A percentile compares a stretch with the other conserved stretches of the same genome.
Conservation (phyloP, 345 rosid species). For the Camelina hispida region DNA sequence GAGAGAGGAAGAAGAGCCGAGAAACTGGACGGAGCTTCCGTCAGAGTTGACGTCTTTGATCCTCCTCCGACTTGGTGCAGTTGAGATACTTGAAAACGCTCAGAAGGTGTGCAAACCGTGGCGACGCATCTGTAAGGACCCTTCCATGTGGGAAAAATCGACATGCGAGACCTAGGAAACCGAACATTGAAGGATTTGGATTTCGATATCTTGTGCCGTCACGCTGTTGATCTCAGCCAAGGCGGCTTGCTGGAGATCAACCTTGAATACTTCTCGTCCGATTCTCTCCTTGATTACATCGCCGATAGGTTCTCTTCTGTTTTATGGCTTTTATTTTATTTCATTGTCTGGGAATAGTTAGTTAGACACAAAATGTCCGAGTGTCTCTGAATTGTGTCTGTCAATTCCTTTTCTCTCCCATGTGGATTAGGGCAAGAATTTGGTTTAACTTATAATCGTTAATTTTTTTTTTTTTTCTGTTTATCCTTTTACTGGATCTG, state of each 20-base stretch:
- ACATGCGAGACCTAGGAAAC: constrained; percentile 32
- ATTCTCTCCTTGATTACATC: constrained; percentile 50
- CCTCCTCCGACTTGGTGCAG: constrained; percentile 39
- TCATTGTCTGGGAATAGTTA: too few species aligned
- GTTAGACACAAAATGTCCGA: too few species aligned
- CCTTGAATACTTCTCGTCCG: constrained; percentile 42
- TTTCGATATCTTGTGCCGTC: constrained; percentile 31
- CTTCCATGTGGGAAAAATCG: constrained; percentile 56
- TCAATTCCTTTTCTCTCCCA: too few species aligned
- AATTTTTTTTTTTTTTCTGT: too few species aligned
- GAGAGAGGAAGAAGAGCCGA: neutral
- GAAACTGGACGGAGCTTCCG: constrained; percentile 60
- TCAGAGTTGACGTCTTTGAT: constrained; percentile 52
- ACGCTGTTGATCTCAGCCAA: constrained; percentile 58
- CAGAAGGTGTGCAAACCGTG: constrained; percentile 58
- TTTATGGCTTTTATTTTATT: neutral
- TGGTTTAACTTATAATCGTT: too few species aligned
- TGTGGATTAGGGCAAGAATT: too few species aligned
- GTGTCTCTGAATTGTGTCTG: too few species aligned
- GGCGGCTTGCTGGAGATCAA: constrained; percentile 50
- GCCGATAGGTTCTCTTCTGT: constrained; percentile 25
- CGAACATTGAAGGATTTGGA: neutral
- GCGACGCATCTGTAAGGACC: constrained; percentile 54
- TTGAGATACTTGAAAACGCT: constrained; percentile 46
- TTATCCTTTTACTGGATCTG: too few species aligned